Evolutionary conservation across 768 basidiomycete species (phyloP), one percentile per base, ranked within the genome.

Genomic region (Gymnopilus junonius): DNA sequence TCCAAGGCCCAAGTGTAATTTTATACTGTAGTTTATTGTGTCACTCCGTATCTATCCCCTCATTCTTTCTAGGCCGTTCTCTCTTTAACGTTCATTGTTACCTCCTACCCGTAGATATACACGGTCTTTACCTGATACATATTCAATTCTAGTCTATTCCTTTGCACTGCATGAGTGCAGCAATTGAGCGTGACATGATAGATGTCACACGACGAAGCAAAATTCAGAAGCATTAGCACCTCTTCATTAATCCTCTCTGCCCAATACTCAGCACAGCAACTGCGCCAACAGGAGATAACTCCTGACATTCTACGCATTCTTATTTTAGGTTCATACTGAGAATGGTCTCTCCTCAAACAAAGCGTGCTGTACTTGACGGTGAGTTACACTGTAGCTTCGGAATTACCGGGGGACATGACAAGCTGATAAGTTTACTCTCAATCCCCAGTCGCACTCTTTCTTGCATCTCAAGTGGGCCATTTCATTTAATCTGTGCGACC

Each of bases 391-490:
- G n/a, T n/a, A 17, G 21, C 14, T 45, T 55, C 34, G 32, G 53
- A 59, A 37, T 59, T 39, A 20, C 4, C 62, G 37, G 54, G 21
- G 55, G 43, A 2, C 12, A 32, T 10, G 39, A 37, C 32, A 39
- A 21, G 51, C 46, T 63, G 17, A 55, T 32, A 17, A 3, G 8
- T 20, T 21, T 20, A 57, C 53, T 57, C 58, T 55, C 43, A 25
- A 37, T 51, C 8, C 39, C 31, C 65, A 87, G 86, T 86, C 65
- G 85, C 84, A 2, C 71, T 83, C 50, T 83, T 83, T 64, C 67
- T 82, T 59, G 81, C 82, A 29, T 83, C 82, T 75, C 81, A 83
- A 80, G 82, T 83, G 75, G 69, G 80, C 77, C 57, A 45, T 51
- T 63, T 56, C 35, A 59, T 61, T 42, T 42, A 56, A 53, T 23